Percentiles rank a stretch among this genome's conserved stretches.
phyloP scores from a whole-genome alignment of 495 filamentous ascomycete genomes.

The Penicillium paradoxum region DNA sequence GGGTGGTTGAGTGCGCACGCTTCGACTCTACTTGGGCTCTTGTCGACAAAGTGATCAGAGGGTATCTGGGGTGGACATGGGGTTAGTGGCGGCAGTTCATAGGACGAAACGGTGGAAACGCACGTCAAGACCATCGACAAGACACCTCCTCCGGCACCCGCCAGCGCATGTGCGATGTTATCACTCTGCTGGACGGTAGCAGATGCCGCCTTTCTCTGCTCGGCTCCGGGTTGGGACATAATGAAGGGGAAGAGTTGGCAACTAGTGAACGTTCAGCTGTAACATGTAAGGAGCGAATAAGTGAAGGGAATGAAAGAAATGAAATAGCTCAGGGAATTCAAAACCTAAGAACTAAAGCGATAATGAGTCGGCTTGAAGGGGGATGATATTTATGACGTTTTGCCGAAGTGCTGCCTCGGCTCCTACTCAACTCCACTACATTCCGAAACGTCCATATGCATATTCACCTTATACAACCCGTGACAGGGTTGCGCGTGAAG shows the following conservation, averaged over 20 bases:
- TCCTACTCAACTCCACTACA: conserved; percentile 20
- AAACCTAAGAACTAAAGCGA: conserved; percentile 15
- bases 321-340: conserved; percentile 10
- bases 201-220: conserved; percentile 36
- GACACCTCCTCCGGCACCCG: conserved; percentile 85
- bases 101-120: conserved; percentile 20
- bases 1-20: conserved; percentile 75
- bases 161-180: conserved; percentile 85
- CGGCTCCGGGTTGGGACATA: conserved; percentile 40
- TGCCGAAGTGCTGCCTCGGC: conserved; percentile 41
- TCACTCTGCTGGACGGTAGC: conserved; percentile 68
- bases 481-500: not conserved
- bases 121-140: conserved; percentile 94
- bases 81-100: conserved; percentile 14
- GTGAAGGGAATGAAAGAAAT: conserved; percentile 9
- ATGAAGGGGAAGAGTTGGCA: not conserved
- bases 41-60: conserved; percentile 94
- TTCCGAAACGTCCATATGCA: conserved; percentile 9
- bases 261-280: not conserved
- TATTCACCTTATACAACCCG: not conserved
- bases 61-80: conserved; percentile 59
- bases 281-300: conserved; percentile 8
- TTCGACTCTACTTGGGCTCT: conserved; percentile 97
- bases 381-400: conserved; percentile 41
- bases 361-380: conserved; percentile 34